Percentiles rank a stretch among this genome's conserved stretches.
Evolutionary conservation across 805 yeast genomes (phyloP).

Genomic region (Wickerhamiella allomyrinae): DNA sequence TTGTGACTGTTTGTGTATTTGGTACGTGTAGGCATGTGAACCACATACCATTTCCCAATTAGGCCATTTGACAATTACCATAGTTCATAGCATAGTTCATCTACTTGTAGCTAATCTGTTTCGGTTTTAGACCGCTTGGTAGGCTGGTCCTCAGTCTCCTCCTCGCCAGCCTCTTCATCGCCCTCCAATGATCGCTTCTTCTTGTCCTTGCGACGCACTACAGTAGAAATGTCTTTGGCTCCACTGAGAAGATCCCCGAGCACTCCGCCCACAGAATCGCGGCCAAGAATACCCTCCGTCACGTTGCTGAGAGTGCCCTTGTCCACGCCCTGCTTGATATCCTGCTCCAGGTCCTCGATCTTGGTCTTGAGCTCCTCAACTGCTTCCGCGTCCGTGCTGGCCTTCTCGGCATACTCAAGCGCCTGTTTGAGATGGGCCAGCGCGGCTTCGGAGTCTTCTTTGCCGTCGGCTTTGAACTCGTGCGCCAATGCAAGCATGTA

Average conservation of each 20-base stretch:
- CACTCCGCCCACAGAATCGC: slow-evolving; percentile 13
- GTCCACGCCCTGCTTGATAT: slow-evolving; percentile 9
- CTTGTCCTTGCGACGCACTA: slow-evolving; percentile 17
- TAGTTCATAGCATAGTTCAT: too few species aligned
- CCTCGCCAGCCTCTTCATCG: not conserved
- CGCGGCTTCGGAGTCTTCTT: slow-evolving; percentile 41
- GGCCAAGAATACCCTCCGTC: slow-evolving; percentile 13
- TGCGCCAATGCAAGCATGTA: slow-evolving; percentile 67
- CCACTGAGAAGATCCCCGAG: slow-evolving; percentile 11
- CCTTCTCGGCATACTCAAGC: slow-evolving; percentile 27
- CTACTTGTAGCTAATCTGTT: not conserved
- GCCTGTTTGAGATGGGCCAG: slow-evolving; percentile 33
- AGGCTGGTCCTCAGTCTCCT: not conserved
- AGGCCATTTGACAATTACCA: too few species aligned
- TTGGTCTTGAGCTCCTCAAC: slow-evolving; percentile 22
- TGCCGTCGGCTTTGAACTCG: slow-evolving; percentile 51
- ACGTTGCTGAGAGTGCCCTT: slow-evolving; percentile 9
- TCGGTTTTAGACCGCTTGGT: not conserved
- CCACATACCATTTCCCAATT: too few species aligned
- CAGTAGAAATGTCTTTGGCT: slow-evolving; percentile 21
- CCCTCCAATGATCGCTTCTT: not conserved
- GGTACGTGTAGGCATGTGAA: too few species aligned
- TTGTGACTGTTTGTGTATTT: too few species aligned
- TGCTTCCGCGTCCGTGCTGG: slow-evolving; percentile 24
- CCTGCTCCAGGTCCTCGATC: slow-evolving; percentile 14